A percentile compares a stretch with the other conserved stretches of the same genome.
Conservation (phyloP, 129 eudicot species). For the Flaveria brownii region DNA sequence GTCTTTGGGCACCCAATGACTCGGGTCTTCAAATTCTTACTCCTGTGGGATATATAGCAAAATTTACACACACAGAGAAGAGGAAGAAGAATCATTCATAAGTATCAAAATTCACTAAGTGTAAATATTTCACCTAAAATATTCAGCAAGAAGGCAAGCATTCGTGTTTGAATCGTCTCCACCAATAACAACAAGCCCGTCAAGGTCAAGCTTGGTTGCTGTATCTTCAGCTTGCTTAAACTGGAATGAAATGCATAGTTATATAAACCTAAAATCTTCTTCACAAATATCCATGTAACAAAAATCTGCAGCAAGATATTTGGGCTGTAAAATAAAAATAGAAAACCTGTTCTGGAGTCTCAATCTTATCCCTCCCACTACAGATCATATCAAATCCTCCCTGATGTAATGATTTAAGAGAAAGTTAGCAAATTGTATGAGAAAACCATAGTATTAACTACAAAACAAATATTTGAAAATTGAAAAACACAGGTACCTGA, state of each 20-base stretch:
- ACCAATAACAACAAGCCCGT: conserved; percentile 98
- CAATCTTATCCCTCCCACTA: conserved; percentile 96
- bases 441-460: background rate
- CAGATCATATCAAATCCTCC: conserved; percentile 96
- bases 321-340: background rate
- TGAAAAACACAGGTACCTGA: conserved; percentile 42
- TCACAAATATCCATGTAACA: conserved; percentile 1
- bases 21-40: conserved; percentile 78
- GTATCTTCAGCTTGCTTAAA: conserved; percentile 99
- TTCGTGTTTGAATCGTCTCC: conserved; percentile 99
- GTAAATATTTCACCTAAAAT: conserved; percentile 59
- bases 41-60: conserved; percentile 46
- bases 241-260: conserved; percentile 42
- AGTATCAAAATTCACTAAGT: background rate
- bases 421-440: conserved; percentile 18
- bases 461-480: background rate
- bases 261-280: background rate
- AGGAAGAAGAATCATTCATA: background rate
- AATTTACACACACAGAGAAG: background rate
- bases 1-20: conserved; percentile 99
- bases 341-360: conserved; percentile 85
- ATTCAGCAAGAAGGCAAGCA: conserved; percentile 97
- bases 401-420: conserved; percentile 36
- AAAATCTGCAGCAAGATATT: background rate
- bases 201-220: conserved; percentile 82